phyloP scores from a whole-genome alignment of 192 early-diverging fungal species.

The Backusella psychrophila region DNA sequence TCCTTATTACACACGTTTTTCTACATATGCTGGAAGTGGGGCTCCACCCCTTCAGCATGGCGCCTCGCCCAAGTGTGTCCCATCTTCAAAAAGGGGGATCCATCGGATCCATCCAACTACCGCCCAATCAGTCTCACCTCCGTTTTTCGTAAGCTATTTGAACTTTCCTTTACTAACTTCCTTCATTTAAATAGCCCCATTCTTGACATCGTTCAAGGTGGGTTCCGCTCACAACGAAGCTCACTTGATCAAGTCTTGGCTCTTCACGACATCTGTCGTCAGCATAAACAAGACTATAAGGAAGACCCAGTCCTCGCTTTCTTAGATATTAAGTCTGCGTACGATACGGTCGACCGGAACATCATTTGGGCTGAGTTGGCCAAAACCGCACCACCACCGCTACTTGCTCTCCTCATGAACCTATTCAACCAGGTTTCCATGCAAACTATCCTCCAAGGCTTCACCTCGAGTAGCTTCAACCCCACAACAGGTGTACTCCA shows the following conservation, averaged over 20 bases:
- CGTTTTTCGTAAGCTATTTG: constrained; percentile 13
- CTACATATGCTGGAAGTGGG: neutral
- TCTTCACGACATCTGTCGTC: neutral
- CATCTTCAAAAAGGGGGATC: neutral
- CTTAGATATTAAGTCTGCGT: constrained; percentile 11
- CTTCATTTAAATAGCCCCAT: neutral
- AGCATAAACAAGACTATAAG: neutral
- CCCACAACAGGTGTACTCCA: constrained; percentile 8
- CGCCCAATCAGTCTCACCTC: constrained; percentile 19
- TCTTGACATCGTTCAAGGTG: constrained; percentile 24
- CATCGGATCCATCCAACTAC: neutral
- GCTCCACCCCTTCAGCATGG: neutral
- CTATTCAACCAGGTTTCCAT: neutral
- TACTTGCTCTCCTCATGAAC: too few relatives aligned
- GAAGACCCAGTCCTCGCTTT: constrained; percentile 12
- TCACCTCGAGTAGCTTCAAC: neutral
- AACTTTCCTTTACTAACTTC: neutral
- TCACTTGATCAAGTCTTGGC: constrained; percentile 18
- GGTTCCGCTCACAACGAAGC: constrained; percentile 8
- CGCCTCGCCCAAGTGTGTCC: neutral
- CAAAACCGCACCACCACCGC: neutral
- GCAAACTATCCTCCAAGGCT: neutral
- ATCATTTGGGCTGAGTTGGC: neutral
- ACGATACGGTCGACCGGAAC: neutral
- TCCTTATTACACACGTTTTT: neutral